Evolutionary conservation across 106 monocot genomes (phyloP), one percentile per base, ranked within the genome.

Genomic region (Acorus calamus): DNA sequence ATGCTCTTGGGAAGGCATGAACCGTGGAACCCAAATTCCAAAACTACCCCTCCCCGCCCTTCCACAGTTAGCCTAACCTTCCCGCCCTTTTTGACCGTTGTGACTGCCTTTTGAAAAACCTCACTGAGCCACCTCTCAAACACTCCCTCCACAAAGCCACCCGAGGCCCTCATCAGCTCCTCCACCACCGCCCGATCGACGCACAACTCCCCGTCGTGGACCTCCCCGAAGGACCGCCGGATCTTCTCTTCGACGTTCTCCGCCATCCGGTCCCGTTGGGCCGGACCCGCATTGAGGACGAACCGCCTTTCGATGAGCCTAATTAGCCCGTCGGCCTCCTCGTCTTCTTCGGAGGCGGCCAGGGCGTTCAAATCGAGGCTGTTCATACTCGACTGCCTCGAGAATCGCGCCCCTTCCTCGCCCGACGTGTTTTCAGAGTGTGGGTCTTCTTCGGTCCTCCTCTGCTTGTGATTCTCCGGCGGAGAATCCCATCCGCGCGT

Each of bases 81-180:
- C 81, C 91, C 87, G 71, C 91, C 82, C 50, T 60, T 85, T 85
- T 66, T 64, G 45, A 83, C 82, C 69, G 81, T 71, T 73, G 46
- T 52, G 64, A 81, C 44, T 59, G 76, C 68, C 13, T 56, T 68
- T 77, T 88, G 69, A 64, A 96, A 80, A 63, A 91, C 84, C 54
- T 96, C 80, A 12, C 61, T 72, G 10, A 83, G 73, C 96, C 96
- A 87, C 46, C 56, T 76, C 56, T 87, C 91, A 66, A 85, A 83
- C 66, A 78, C 67, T 50, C 58, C 9, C 65, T 85, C 83, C 45
- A 71, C 11, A 66, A 84, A 87, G 69, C 66, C 74, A 2, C 82
- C 91, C 14, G 78, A 68, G 14, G 82, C 76, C 3, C 11, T 60
- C 12, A 62, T 59, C 63, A 91, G 53, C 76, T 72, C 71, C 57